Percentiles rank a stretch among this genome's conserved stretches.
Evolutionary conservation across 2,329 filamentous ascomycete genomes (phyloP).

Genomic region (Sphaerulina vaccinii): DNA sequence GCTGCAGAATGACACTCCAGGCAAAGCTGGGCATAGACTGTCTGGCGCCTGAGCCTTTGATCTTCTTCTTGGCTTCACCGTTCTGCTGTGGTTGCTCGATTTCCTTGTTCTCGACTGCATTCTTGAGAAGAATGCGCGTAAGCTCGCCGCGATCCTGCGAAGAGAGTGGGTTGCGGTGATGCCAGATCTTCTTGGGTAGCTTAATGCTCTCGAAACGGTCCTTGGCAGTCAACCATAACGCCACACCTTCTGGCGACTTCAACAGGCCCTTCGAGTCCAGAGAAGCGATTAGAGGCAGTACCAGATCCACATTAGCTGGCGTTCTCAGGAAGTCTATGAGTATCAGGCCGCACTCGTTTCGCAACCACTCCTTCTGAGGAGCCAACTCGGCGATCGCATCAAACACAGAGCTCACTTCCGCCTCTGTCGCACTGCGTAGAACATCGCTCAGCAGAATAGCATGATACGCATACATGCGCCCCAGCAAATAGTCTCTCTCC

Average conservation of each 20-base stretch:
- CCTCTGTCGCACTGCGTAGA: conserved; percentile 55
- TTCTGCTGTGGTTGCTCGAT: conserved; percentile 24
- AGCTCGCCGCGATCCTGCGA: conserved; percentile 66
- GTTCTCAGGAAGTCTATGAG: conserved; percentile 65
- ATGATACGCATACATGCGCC: conserved; percentile 82
- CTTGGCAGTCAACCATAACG: conserved; percentile 76
- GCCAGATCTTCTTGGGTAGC: conserved; percentile 70
- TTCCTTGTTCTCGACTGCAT: conserved; percentile 54
- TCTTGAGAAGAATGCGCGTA: conserved; percentile 77
- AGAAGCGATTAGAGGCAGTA: conserved; percentile 29
- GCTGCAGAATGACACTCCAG: conserved; percentile 73
- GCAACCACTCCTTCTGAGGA: conserved; percentile 81
- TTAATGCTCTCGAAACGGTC: conserved; percentile 63
- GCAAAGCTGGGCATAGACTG: conserved; percentile 81
- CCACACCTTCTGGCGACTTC: conserved; percentile 83
- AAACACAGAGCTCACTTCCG: conserved; percentile 66
- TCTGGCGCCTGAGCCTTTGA: conserved; percentile 60
- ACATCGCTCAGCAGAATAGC: conserved; percentile 78
- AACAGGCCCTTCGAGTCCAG: conserved; percentile 57
- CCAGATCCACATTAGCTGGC: conserved; percentile 17
- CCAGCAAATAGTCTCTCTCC: conserved; percentile 83
- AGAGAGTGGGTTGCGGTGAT: conserved; percentile 68
- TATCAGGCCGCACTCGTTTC: conserved; percentile 82
- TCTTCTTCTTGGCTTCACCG: conserved; percentile 37
- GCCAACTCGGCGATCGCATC: conserved; percentile 71